Evolutionary conservation across 768 basidiomycete genomes (phyloP).

Genomic region (Lactarius evosmus): DNA sequence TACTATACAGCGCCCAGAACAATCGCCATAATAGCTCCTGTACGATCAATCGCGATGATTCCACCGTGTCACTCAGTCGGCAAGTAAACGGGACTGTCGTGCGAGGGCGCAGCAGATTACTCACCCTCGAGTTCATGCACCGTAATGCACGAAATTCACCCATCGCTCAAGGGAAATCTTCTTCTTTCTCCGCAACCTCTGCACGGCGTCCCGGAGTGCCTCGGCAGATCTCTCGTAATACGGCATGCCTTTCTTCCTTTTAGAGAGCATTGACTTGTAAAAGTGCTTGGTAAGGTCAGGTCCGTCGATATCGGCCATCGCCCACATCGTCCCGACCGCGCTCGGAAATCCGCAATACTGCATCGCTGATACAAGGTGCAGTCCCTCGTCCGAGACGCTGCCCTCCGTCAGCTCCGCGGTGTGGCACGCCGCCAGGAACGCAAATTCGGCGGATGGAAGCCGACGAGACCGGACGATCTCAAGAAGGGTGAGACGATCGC

Average conservation of each 20-base stretch:
- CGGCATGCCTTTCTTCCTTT: background rate
- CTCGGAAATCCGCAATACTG: background rate
- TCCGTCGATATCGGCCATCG: background rate
- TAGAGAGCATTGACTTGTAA: constrained; percentile 3
- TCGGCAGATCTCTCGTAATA: background rate
- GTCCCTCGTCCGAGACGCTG: background rate
- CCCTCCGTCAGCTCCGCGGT: constrained; percentile 10
- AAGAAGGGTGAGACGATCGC: background rate
- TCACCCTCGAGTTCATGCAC: background rate
- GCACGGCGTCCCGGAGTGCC: background rate
- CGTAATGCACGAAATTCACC: background rate
- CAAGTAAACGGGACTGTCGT: background rate
- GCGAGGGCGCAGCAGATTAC: background rate
- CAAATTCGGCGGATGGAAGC: constrained; percentile 7
- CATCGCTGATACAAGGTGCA: background rate
- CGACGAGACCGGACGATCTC: background rate
- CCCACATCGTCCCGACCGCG: background rate
- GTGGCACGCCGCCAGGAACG: background rate
- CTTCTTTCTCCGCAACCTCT: constrained; percentile 5
- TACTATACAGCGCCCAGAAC: background rate
- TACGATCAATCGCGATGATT: background rate
- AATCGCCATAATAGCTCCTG: background rate
- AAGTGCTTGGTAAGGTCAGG: constrained; percentile 1
- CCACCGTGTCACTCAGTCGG: too few relatives aligned
- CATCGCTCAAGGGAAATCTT: background rate